Evolutionary conservation across 192 early-diverging fungal genomes (phyloP).

Genomic region (Coemansia umbellata): DNA sequence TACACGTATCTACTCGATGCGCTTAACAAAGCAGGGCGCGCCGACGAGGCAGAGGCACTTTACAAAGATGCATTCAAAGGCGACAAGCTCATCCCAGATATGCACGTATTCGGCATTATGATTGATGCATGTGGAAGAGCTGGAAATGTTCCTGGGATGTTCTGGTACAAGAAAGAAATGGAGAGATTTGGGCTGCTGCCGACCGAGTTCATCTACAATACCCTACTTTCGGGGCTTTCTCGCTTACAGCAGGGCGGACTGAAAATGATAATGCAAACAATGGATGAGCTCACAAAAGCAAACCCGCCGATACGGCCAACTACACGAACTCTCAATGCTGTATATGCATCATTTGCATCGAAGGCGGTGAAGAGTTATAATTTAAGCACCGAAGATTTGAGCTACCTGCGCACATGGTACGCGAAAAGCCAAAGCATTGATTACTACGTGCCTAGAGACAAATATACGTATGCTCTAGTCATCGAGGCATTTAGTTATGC

Average conservation of each 20-base stretch:
- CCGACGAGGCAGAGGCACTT: slow-evolving; percentile 33
- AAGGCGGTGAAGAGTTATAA: slow-evolving; percentile 3
- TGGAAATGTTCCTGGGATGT: slow-evolving; percentile 25
- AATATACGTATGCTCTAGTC: slow-evolving; percentile 29
- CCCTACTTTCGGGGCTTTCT: slow-evolving; percentile 21
- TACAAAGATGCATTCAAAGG: slow-evolving; percentile 17
- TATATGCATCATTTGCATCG: slow-evolving; percentile 35
- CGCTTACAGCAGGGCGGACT: slow-evolving; percentile 24
- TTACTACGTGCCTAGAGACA: slow-evolving; percentile 34
- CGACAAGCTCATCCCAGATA: slow-evolving; percentile 20
- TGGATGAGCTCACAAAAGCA: slow-evolving; percentile 20
- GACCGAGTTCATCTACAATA: slow-evolving; percentile 36
- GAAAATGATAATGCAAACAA: slow-evolving; percentile 5
- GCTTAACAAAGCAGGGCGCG: slow-evolving; percentile 36
- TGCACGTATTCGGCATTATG: slow-evolving; percentile 41
- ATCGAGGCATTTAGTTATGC: slow-evolving; percentile 25
- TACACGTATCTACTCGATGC: slow-evolving; percentile 44
- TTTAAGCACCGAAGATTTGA: slow-evolving; percentile 9
- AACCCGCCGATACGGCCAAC: slow-evolving; percentile 27
- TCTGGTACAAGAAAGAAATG: slow-evolving; percentile 32
- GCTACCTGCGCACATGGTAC: slow-evolving; percentile 40
- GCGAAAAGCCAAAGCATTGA: slow-evolving; percentile 8
- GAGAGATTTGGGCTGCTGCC: slow-evolving; percentile 6
- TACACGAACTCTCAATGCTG: slow-evolving; percentile 34
- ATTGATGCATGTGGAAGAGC: slow-evolving; percentile 37